phyloP scores from a whole-genome alignment of 2,329 filamentous ascomycete species.

The Madurella fahalii region DNA sequence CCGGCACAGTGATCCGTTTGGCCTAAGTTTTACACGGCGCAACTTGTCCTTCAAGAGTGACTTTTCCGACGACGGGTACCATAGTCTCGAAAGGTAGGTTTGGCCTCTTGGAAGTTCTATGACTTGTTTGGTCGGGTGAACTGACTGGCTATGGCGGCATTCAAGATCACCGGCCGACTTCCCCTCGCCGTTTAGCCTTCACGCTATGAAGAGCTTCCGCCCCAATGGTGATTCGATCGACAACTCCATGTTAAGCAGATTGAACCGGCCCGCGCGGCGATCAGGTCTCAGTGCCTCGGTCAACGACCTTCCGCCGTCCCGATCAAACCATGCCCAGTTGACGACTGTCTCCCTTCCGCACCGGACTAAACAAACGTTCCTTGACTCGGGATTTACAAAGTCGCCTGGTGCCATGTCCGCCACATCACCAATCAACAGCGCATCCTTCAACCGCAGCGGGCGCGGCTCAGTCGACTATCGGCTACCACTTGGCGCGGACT shows the following conservation, averaged over 20 bases:
- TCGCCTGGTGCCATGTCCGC: slow-evolving; percentile 44
- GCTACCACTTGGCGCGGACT: slow-evolving; percentile 37
- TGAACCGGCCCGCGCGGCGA: slow-evolving; percentile 45
- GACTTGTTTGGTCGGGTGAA: not conserved
- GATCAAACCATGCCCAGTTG: slow-evolving; percentile 37
- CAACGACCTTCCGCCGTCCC: slow-evolving; percentile 36
- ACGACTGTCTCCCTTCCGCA: slow-evolving; percentile 47
- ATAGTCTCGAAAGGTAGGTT: slow-evolving; percentile 28
- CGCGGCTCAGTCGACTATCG: slow-evolving; percentile 36
- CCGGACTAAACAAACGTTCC: slow-evolving; percentile 36
- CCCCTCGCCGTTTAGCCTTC: slow-evolving; percentile 40
- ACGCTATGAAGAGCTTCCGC: slow-evolving; percentile 41
- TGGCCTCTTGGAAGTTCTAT: not conserved
- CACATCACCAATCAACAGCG: slow-evolving; percentile 42
- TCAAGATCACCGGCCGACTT: slow-evolving; percentile 20
- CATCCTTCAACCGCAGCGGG: slow-evolving; percentile 38
- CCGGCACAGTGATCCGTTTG: slow-evolving; percentile 33
- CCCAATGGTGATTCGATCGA: slow-evolving; percentile 46
- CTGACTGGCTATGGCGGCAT: not conserved
- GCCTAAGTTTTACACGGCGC: slow-evolving; percentile 34
- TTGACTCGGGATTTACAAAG: slow-evolving; percentile 45
- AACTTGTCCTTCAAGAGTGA: slow-evolving; percentile 15
- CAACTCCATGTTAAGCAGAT: slow-evolving; percentile 50
- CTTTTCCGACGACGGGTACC: slow-evolving; percentile 27
- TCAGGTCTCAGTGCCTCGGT: slow-evolving; percentile 42